phyloP scores from a whole-genome alignment of 257 asterid genomes.

The Euphrasia confusa region DNA sequence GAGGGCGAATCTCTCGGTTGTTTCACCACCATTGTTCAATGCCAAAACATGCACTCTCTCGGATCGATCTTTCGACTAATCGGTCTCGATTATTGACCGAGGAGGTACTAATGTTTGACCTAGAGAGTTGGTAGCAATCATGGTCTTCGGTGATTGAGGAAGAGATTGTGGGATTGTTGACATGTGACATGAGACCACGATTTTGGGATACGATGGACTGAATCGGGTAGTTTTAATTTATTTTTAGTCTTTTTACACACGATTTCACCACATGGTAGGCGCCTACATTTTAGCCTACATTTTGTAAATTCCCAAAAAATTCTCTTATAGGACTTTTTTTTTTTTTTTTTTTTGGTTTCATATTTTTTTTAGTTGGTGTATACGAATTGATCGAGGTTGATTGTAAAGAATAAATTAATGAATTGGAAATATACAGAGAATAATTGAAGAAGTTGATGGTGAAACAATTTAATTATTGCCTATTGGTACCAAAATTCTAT shows the following conservation, averaged over 20 bases:
- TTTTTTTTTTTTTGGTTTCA: not conserved
- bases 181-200: not conserved
- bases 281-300: constrained; percentile 19
- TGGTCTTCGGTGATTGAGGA: not conserved
- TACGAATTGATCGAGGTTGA: constrained; percentile 6
- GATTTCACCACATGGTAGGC: constrained; percentile 21
- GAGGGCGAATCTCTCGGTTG: constrained; percentile 26
- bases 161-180: not conserved
- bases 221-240: too few species aligned
- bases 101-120: not conserved
- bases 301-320: constrained; percentile 37
- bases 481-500: constrained; percentile 29
- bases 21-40: constrained; percentile 24
- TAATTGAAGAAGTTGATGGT: constrained; percentile 33
- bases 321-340: not conserved
- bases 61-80: not conserved
- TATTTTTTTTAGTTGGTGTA: not conserved
- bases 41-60: constrained; percentile 21
- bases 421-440: constrained; percentile 17
- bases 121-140: too few species aligned
- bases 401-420: constrained; percentile 2
- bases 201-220: too few species aligned
- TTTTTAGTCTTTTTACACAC: too few species aligned
- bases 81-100: constrained; percentile 19
- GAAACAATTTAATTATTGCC: constrained; percentile 23